Evolutionary conservation across 139 green algal species (phyloP), one percentile per base, ranked within the genome.

Genomic region (Picochlorum sp.): DNA sequence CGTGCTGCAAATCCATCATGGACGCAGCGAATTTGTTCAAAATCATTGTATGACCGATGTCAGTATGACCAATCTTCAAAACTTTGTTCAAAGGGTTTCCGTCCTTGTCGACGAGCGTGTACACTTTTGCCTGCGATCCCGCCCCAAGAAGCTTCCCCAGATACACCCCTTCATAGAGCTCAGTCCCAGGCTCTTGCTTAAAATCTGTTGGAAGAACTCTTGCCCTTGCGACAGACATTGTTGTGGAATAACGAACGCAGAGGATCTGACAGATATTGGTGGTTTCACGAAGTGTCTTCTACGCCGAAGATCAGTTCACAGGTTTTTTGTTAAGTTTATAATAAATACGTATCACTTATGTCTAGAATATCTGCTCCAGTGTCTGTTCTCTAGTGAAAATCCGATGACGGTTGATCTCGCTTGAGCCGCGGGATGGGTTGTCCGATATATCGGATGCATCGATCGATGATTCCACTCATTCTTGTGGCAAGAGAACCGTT

Each of bases 21-120:
- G 23, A 49, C 7, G 41, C 44, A 23, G 20, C 23, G 6, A 65
- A 65, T 18, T 49, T 26, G 20, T 65, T 65, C 23, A 59, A n/a
- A 10, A 73, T 18, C 56, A 62, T n/a, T 28, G 30, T 62, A 23
- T 65, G 58, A n/a, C 16, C 58, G 18, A 70, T 21, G 28, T 70
- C 68, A 2, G 9, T 28, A 45, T 74, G 68, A 61, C 58, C 58
- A 41, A 74, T 70, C 34, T 74, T 74, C 16, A 74, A 23, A 14
- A 74, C 68, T 20, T 70, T 74, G 6, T 61, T 61, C 5, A 57
- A 61, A n/a, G 68, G 59, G 6, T 38, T 49, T n/a, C 68, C 68
- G 4, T 74, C 68, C 18, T 62, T 65, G 6, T 45, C 34, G 1
- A 26, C 47, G 30, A 74, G 50, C 8, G 45, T 45, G 18, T 66